Evolutionary conservation across 805 yeast genomes (phyloP).

Genomic region (Starmerella etchellsii): DNA sequence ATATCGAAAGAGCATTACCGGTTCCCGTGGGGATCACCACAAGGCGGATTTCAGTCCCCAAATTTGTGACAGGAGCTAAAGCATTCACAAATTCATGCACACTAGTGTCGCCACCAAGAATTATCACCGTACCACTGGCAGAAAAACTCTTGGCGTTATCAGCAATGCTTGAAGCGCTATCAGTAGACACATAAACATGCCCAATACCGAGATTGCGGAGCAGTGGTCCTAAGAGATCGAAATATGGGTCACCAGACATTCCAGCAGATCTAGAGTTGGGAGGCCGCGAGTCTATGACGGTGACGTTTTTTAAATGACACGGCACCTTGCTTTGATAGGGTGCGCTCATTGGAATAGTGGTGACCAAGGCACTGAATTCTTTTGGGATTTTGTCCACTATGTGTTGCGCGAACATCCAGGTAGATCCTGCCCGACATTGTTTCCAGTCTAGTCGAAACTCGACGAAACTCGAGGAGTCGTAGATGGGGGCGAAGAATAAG

Average conservation of each 20-base stretch:
- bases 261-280: conserved; percentile 21
- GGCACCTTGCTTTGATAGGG: conserved; percentile 16
- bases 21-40: conserved; percentile 61
- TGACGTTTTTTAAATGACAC: conserved; percentile 21
- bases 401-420: conserved; percentile 7
- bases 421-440: background rate
- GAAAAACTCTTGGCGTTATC: conserved; percentile 26
- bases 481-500: conserved; percentile 7
- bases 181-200: conserved; percentile 29
- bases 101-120: conserved; percentile 81
- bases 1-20: conserved; percentile 67
- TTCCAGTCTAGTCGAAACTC: conserved; percentile 7
- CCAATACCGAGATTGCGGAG: conserved; percentile 25
- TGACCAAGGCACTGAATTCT: conserved; percentile 8
- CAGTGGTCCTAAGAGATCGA: conserved; percentile 25
- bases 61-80: conserved; percentile 19
- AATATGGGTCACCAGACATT: conserved; percentile 19
- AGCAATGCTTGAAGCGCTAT: conserved; percentile 22
- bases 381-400: conserved; percentile 6
- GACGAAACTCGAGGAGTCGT: conserved; percentile 6
- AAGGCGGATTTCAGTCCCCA: conserved; percentile 14
- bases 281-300: conserved; percentile 26
- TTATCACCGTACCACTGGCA: conserved; percentile 35
- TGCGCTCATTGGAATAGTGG: conserved; percentile 11
- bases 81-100: conserved; percentile 61